Percentiles rank a stretch among this genome's conserved stretches.
Evolutionary conservation across 257 asterid genomes (phyloP).

Genomic region (Penstemon davidsonii): DNA sequence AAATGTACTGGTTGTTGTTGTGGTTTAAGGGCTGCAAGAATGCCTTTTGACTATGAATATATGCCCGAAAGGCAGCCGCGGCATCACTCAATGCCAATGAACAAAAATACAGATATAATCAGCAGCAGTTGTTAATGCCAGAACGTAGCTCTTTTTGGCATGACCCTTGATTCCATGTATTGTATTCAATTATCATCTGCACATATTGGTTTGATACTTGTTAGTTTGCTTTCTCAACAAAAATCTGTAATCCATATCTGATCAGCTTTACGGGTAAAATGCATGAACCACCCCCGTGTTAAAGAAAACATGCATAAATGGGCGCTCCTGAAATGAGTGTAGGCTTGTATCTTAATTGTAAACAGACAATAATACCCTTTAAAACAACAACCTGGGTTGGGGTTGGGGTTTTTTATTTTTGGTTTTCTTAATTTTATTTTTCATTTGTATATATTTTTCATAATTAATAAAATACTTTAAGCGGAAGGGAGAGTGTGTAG

Average conservation of each 20-base stretch:
- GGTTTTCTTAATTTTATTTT: too few species aligned
- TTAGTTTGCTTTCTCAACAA: neutral
- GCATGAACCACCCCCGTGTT: too few species aligned
- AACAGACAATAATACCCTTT: too few species aligned
- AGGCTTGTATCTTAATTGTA: too few species aligned
- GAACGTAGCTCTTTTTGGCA: neutral
- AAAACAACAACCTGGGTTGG: too few species aligned
- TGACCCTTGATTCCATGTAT: conserved; percentile 5
- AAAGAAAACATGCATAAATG: too few species aligned
- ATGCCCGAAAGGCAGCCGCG: conserved; percentile 16
- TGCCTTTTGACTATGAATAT: conserved; percentile 10
- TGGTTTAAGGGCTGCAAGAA: conserved; percentile 15
- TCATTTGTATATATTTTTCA: too few species aligned
- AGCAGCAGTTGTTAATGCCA: neutral
- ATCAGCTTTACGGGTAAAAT: too few species aligned
- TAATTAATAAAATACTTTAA: too few species aligned
- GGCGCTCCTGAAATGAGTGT: too few species aligned
- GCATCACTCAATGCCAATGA: conserved; percentile 21
- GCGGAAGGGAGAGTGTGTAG: too few species aligned
- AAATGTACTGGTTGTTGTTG: conserved; percentile 11
- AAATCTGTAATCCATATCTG: neutral
- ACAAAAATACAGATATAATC: conserved; percentile 18
- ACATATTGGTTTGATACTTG: neutral
- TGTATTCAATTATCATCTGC: conserved; percentile 44
- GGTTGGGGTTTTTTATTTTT: too few species aligned